Percentiles rank a stretch among this genome's conserved stretches.
Conservation (phyloP, 257 asterid genomes). For the Solanum ahanhuiri region DNA sequence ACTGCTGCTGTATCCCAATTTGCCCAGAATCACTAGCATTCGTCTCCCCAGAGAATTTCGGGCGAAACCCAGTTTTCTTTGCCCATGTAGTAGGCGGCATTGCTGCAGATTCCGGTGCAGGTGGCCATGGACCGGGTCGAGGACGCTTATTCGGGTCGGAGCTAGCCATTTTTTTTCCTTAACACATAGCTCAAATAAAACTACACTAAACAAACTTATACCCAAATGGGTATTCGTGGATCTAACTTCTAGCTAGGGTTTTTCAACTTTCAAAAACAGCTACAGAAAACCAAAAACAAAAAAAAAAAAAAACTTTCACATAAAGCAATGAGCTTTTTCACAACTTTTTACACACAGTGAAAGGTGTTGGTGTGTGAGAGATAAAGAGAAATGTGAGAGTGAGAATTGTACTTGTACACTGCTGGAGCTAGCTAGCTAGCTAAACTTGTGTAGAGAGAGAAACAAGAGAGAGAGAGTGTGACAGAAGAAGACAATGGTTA, state of each 20-base stretch:
- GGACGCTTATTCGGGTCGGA: slow-evolving; percentile 61
- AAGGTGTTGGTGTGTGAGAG: slow-evolving; percentile 3
- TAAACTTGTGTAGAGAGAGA: background rate
- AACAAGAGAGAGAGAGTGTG: background rate
- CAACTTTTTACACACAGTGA: background rate
- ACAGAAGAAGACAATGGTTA: slow-evolving; percentile 2
- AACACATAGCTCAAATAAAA: slow-evolving; percentile 12
- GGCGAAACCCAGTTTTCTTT: slow-evolving; percentile 83
- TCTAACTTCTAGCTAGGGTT: slow-evolving; percentile 39
- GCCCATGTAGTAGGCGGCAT: slow-evolving; percentile 98
- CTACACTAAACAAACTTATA: background rate
- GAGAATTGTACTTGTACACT: background rate
- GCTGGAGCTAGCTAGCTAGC: background rate
- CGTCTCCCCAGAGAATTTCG: slow-evolving; percentile 91
- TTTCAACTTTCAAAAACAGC: background rate
- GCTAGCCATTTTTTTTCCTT: slow-evolving; percentile 47
- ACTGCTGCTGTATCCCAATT: slow-evolving; percentile 29
- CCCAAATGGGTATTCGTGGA: slow-evolving; percentile 12
- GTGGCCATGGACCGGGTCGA: slow-evolving; percentile 76
- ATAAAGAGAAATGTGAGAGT: background rate
- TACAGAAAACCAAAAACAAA: background rate
- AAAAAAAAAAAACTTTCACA: background rate
- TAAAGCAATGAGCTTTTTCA: background rate
- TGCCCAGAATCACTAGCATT: slow-evolving; percentile 73
- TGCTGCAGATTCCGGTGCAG: slow-evolving; percentile 61